A percentile compares a stretch with the other conserved stretches of the same genome.
phyloP scores from a whole-genome alignment of 2,329 filamentous ascomycete genomes.

The Aaosphaeria pasadenensis region DNA sequence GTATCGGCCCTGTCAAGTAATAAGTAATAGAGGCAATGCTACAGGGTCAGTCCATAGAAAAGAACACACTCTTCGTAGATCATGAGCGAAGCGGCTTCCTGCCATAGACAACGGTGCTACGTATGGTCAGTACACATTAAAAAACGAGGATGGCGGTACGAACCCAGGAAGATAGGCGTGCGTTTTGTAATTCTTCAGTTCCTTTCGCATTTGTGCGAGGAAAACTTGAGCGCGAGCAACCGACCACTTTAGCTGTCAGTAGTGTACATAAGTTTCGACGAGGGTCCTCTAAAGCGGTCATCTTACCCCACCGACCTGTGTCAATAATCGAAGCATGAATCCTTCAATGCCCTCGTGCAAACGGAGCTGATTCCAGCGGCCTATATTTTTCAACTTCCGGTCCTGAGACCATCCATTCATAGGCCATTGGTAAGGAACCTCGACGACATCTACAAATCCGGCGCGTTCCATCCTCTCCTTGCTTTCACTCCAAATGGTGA shows the following conservation, averaged over 20 bases:
- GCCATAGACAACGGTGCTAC: slow-evolving; percentile 34
- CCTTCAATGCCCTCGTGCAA: slow-evolving; percentile 37
- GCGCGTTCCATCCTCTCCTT: slow-evolving; percentile 29
- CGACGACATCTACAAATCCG: slow-evolving; percentile 34
- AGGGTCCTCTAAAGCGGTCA: neutral
- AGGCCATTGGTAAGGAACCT: slow-evolving; percentile 32
- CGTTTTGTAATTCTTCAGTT: slow-evolving; percentile 27
- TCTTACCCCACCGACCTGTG: slow-evolving; percentile 28
- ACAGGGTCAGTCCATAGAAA: too few species aligned
- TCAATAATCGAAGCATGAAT: slow-evolving; percentile 36
- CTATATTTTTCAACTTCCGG: slow-evolving; percentile 32
- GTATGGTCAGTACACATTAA: neutral
- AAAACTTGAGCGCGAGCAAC: slow-evolving; percentile 33
- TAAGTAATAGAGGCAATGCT: too few species aligned
- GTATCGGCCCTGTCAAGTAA: too few species aligned
- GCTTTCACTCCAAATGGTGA: slow-evolving; percentile 33
- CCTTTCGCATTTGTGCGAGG: slow-evolving; percentile 35
- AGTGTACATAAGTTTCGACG: neutral
- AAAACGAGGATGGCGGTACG: neutral
- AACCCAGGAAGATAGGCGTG: slow-evolving; percentile 34
- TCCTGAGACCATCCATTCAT: slow-evolving; percentile 35
- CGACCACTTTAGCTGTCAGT: slow-evolving; percentile 19
- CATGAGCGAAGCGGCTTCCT: slow-evolving; percentile 25
- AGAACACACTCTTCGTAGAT: neutral
- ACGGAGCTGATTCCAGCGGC: slow-evolving; percentile 35